Percentiles rank a stretch among this genome's conserved stretches.
These are phyloP conservation scores for Aspergillus novoparasiticus DNA, from an alignment of 2,329 filamentous ascomycete genomes.

Conservation along the genomic window DNA sequence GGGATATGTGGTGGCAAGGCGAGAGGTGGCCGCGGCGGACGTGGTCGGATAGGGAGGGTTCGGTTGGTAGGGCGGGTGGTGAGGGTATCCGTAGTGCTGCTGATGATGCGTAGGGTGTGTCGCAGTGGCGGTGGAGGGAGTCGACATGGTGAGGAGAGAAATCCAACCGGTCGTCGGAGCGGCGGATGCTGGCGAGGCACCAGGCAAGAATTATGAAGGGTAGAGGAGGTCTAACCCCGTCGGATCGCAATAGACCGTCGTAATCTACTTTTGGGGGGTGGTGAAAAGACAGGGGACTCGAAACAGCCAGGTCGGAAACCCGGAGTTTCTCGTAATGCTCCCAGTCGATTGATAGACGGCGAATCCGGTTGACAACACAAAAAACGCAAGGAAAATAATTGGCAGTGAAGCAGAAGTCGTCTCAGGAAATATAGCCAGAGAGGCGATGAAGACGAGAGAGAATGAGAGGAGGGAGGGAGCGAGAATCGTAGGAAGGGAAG, in stretches of 20 bases:
- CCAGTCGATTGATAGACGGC: slow-evolving; percentile 9
- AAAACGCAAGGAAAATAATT: background rate
- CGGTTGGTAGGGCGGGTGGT: slow-evolving; percentile 58
- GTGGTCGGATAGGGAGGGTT: slow-evolving; percentile 56
- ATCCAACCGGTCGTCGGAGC: slow-evolving; percentile 33
- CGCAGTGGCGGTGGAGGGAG: slow-evolving; percentile 74
- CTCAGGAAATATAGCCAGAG: slow-evolving; percentile 2
- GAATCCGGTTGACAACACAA: slow-evolving; percentile 2
- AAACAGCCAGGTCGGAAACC: slow-evolving; percentile 20
- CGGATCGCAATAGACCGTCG: slow-evolving; percentile 21
- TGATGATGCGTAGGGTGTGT: slow-evolving; percentile 66
- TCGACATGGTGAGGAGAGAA: slow-evolving; percentile 66
- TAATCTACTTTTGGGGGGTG: slow-evolving; percentile 1
- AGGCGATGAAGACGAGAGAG: slow-evolving; percentile 2
- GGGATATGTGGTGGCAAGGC: slow-evolving; percentile 47
- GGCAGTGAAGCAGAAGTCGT: background rate
- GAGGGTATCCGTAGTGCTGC: slow-evolving; percentile 64
- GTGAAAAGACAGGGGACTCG: slow-evolving; percentile 16
- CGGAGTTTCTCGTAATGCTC: slow-evolving; percentile 21
- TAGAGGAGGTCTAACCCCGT: slow-evolving; percentile 1
- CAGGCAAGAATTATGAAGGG: slow-evolving; percentile 6
- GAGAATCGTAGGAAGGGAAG: slow-evolving; percentile 5
- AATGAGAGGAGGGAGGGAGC: slow-evolving; percentile 1
- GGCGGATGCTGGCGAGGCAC: slow-evolving; percentile 19
- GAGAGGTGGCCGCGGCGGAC: slow-evolving; percentile 41